Conservation (phyloP, 2,329 filamentous ascomycete species). For the Talaromyces funiculosus region DNA sequence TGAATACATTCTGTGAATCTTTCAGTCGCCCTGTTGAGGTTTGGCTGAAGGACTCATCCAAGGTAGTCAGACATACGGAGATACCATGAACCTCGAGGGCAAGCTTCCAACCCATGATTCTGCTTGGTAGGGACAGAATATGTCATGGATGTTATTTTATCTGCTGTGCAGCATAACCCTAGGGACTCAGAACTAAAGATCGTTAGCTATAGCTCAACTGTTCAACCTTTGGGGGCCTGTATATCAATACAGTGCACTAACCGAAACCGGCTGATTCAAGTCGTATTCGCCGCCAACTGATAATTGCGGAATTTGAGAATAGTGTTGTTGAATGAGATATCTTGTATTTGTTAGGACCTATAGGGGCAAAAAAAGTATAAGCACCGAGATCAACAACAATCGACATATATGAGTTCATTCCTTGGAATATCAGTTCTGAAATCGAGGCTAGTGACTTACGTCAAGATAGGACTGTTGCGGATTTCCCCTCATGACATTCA, state of each 20-base stretch:
- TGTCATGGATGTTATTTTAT: neutral
- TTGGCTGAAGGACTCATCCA: neutral
- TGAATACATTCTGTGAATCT: neutral
- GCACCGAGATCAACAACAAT: neutral
- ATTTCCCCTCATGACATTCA: conserved; percentile 14
- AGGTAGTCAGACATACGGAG: neutral
- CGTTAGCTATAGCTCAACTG: neutral
- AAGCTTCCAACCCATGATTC: neutral
- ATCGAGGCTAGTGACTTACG: neutral
- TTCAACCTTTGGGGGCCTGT: neutral
- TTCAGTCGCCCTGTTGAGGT: neutral
- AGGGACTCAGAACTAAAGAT: neutral
- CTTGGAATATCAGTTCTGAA: neutral
- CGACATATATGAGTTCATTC: neutral
- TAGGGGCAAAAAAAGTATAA: conserved; percentile 14
- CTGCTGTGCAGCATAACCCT: neutral
- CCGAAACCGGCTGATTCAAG: conserved; percentile 9
- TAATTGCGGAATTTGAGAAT: conserved; percentile 27
- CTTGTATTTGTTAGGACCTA: conserved; percentile 27
- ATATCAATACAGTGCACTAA: neutral
- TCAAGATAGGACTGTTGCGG: conserved; percentile 11
- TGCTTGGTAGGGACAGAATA: neutral
- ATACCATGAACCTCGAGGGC: neutral
- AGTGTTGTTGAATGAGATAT: conserved; percentile 20
- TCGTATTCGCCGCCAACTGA: conserved; percentile 15